phyloP scores from a whole-genome alignment of 2,329 filamentous ascomycete genomes.

The Coniochaeta sp. region DNA sequence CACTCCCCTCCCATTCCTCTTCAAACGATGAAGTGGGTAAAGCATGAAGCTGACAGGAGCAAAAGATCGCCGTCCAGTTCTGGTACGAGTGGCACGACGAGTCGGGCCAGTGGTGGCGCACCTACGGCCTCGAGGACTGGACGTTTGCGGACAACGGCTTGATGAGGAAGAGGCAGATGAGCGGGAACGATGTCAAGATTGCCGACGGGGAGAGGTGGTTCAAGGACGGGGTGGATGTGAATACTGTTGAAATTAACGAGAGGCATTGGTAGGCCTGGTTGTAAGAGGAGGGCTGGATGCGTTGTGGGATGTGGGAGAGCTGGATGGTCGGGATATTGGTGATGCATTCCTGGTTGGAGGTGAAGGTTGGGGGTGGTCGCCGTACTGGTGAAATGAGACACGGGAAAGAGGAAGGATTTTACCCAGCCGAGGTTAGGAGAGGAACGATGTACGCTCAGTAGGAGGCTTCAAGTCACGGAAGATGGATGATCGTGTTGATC shows the following conservation, averaged over 20 bases:
- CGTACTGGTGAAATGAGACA: too few relatives aligned
- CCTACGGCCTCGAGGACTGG: constrained; percentile 78
- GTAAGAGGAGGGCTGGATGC: not conserved
- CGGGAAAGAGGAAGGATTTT: too few relatives aligned
- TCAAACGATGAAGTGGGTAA: too few relatives aligned
- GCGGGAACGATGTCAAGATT: constrained; percentile 64
- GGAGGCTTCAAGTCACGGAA: not conserved
- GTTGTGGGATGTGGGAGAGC: too few relatives aligned
- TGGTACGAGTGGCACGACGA: constrained; percentile 79
- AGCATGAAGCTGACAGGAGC: too few relatives aligned
- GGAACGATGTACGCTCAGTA: not conserved
- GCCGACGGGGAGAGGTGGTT: constrained; percentile 60
- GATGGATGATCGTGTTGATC: not conserved
- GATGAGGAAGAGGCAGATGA: constrained; percentile 72
- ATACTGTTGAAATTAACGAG: constrained; percentile 58
- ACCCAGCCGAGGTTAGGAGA: too few relatives aligned
- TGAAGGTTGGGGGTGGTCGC: too few relatives aligned
- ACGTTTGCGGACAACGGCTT: constrained; percentile 63
- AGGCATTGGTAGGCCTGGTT: constrained; percentile 52
- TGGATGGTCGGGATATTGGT: not conserved
- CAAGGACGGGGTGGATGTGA: constrained; percentile 60
- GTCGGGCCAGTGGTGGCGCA: constrained; percentile 74
- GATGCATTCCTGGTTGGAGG: too few relatives aligned
- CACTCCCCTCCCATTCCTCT: too few relatives aligned
- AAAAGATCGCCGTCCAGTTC: constrained; percentile 74